Conservation (phyloP, 495 filamentous ascomycete genomes). For the Penicillium crystallinum region DNA sequence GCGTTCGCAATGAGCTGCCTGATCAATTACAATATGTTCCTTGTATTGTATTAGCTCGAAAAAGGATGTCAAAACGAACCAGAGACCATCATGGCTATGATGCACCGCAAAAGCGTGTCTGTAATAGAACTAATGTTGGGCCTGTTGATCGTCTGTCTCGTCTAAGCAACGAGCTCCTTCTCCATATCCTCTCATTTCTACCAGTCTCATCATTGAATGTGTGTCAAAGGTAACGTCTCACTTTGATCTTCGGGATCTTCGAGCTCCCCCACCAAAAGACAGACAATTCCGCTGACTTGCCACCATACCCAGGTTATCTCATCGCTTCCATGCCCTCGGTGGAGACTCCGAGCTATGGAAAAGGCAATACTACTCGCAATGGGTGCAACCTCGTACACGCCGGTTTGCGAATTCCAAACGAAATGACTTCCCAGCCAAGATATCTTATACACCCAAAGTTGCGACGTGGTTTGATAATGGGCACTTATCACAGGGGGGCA, state of each 20-base stretch:
- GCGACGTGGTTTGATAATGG: constrained; percentile 82
- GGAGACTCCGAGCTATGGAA: constrained; percentile 91
- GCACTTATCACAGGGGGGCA: constrained; percentile 49
- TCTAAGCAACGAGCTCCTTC: constrained; percentile 81
- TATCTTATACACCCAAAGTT: constrained; percentile 64
- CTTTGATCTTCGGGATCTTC: background rate
- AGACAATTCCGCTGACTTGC: constrained; percentile 3
- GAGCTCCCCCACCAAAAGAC: too few relatives aligned
- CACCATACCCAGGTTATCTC: constrained; percentile 56
- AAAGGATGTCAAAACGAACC: constrained; percentile 44
- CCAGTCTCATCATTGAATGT: constrained; percentile 61
- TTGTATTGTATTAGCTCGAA: background rate
- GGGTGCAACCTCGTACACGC: constrained; percentile 77
- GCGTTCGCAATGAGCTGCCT: background rate
- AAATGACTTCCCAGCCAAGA: constrained; percentile 31
- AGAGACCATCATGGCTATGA: constrained; percentile 15
- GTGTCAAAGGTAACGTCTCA: constrained; percentile 54
- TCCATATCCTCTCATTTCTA: constrained; percentile 78
- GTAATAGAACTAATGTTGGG: constrained; percentile 25
- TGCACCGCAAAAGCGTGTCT: constrained; percentile 27
- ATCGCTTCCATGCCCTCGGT: constrained; percentile 66
- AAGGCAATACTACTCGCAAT: constrained; percentile 77
- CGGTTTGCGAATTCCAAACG: constrained; percentile 65
- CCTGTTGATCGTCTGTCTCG: constrained; percentile 46
- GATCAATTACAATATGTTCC: background rate